phyloP scores from a whole-genome alignment of 768 basidiomycete species.

The Tylopilus sp. region DNA sequence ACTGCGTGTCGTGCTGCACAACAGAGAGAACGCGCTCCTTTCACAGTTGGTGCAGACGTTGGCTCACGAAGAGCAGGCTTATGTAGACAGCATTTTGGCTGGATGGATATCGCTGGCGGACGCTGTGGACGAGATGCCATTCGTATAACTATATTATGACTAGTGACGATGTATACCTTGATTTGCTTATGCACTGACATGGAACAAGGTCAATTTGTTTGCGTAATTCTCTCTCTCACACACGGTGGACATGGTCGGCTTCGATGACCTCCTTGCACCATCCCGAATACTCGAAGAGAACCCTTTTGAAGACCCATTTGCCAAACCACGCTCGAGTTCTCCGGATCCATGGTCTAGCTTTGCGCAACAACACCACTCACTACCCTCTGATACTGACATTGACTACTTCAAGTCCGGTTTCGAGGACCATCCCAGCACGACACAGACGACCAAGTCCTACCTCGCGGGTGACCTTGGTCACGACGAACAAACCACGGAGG shows the following conservation, averaged over 20 bases:
- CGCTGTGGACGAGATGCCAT: conserved; percentile 78
- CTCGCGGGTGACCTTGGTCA: conserved; percentile 35
- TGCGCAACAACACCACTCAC: conserved; percentile 34
- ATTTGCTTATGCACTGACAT: conserved; percentile 6
- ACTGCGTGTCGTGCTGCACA: conserved; percentile 87
- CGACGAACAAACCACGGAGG: conserved; percentile 17
- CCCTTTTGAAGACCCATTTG: conserved; percentile 72
- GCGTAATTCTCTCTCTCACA: neutral
- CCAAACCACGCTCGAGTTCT: conserved; percentile 56
- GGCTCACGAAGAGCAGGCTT: conserved; percentile 70
- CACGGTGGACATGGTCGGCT: conserved; percentile 61
- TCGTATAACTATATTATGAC: conserved; percentile 51
- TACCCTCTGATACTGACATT: conserved; percentile 18
- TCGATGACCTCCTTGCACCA: conserved; percentile 69
- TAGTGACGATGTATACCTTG: conserved; percentile 11
- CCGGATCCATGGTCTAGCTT: conserved; percentile 77
- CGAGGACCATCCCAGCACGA: conserved; percentile 23
- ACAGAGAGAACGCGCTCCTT: conserved; percentile 80
- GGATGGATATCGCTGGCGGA: conserved; percentile 77
- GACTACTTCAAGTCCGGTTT: conserved; percentile 30
- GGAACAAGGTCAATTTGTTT: conserved; percentile 14
- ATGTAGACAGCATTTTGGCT: conserved; percentile 54
- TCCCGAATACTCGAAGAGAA: conserved; percentile 69
- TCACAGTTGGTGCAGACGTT: conserved; percentile 71
- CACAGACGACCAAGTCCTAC: conserved; percentile 33